A percentile compares a stretch with the other conserved stretches of the same genome.
phyloP scores from a whole-genome alignment of 2,329 filamentous ascomycete genomes.

The Drechslera avenae region DNA sequence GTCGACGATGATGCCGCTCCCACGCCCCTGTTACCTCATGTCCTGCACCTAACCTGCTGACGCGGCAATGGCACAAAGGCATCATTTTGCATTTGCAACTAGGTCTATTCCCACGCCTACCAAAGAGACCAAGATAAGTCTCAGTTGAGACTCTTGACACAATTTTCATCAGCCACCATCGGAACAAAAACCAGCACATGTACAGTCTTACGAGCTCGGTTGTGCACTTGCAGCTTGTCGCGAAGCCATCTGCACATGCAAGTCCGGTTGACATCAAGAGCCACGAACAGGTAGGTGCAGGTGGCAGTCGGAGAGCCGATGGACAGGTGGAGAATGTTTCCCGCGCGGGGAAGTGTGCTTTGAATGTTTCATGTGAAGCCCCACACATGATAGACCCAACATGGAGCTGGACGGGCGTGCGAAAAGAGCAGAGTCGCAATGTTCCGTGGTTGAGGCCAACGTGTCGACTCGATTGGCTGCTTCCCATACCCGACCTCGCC shows the following conservation, averaged over 20 bases:
- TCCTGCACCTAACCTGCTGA: constrained; percentile 28
- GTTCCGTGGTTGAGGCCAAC: background rate
- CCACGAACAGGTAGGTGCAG: too few species aligned
- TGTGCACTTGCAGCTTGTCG: constrained; percentile 4
- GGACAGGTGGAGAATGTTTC: constrained; percentile 10
- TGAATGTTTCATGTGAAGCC: constrained; percentile 17
- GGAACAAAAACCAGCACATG: background rate
- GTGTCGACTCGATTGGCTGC: too few species aligned
- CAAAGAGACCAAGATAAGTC: background rate
- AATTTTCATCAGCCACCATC: constrained; percentile 6
- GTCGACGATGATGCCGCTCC: constrained; percentile 8
- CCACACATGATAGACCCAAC: constrained; percentile 3
- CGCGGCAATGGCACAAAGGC: constrained; percentile 23
- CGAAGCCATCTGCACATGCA: constrained; percentile 1
- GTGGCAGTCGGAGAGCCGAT: background rate
- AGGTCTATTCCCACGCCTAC: too few species aligned
- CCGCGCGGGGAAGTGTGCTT: constrained; percentile 7
- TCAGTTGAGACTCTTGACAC: constrained; percentile 13
- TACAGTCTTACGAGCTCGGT: constrained; percentile 6
- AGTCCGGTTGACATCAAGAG: constrained; percentile 4
- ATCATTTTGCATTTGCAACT: constrained; percentile 13
- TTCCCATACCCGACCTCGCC: background rate
- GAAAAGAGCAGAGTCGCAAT: background rate
- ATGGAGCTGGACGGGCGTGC: constrained; percentile 4
- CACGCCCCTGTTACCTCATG: constrained; percentile 11